These are phyloP conservation scores for Nothophaeocryptopus gaeumannii DNA, from an alignment of 2,329 filamentous ascomycete genomes.

Conservation along the genomic window DNA sequence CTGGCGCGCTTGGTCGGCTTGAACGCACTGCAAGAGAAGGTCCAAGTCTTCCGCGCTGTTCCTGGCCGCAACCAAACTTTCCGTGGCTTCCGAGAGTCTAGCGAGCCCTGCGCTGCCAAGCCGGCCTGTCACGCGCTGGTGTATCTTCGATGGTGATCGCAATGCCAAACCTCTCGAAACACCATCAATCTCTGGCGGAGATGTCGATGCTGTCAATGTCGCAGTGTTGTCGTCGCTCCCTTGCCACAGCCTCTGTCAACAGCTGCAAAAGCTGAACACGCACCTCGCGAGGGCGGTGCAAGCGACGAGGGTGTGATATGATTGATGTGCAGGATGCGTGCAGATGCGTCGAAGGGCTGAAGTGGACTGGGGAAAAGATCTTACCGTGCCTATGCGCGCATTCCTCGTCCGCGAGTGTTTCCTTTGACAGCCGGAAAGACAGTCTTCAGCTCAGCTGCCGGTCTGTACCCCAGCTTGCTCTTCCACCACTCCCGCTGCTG, in stretches of 20 bases:
- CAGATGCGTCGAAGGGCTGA: background rate
- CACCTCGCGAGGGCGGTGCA: background rate
- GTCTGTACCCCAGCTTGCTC: background rate
- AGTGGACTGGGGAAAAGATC: background rate
- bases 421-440: background rate
- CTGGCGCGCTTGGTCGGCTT: background rate
- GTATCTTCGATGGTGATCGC: conserved; percentile 13
- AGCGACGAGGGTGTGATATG: background rate
- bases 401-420: background rate
- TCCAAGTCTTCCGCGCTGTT: too few species aligned
- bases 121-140: background rate
- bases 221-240: conserved; percentile 3
- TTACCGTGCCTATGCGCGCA: conserved; percentile 1
- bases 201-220: background rate
- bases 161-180: background rate
- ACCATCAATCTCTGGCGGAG: background rate
- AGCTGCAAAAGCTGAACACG: background rate
- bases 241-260: background rate
- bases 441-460: background rate
- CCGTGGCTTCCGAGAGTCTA: too few species aligned
- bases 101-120: background rate
- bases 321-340: background rate
- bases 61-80: too few species aligned
- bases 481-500: too few species aligned
- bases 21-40: too few species aligned